Base-by-base conservation (phyloP, 371 early-diverging fungal species). In the Mucor mucedo region DNA sequence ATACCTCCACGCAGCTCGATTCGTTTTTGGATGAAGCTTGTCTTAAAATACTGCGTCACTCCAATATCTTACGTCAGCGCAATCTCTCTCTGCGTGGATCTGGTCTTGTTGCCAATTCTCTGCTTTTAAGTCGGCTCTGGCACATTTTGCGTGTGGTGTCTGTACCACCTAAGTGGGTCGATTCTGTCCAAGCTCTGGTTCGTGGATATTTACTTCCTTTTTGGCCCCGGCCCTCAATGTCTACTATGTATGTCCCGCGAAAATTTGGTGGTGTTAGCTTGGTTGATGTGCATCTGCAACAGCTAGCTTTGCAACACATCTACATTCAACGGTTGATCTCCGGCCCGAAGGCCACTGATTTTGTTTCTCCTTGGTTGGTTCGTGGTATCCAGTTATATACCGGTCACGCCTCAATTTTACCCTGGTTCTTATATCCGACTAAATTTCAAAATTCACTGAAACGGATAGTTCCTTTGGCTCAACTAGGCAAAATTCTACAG, bases 31-130 rank as follows among this genome's bases (percentile, higher is more conserved):
- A 49, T 5, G 16, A 3, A 1, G 1, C 62, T 2, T 2, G n/a
- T 4, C 3, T 35, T n/a, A 62, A 63, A 29, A 29, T 68, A 8
- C n/a, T 13, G 4, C 3, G 14, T 2, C 63, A 63, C 9, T 27
- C 21, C 9, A 16, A 38, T 2, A 7, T 50, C 8, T 35, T 35
- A 35, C 6, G 35, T 35, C 35, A 35, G 2, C 33, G 2, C 33
- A 62, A 3, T 62, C 62, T 21, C 1, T 21, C 21, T 21, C 21
- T 21, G 21, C 21, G 21, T 21, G 21, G 21, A 30, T 68, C 7
- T 14, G 68, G 68, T 32, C 2, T 8, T 1, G 44, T 68, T 9
- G 55, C 63, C 5, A 68, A 62, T 28, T 68, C 68, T 0, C n/a
- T 68, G 2, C 14, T 68, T 6, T 38, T 62, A 5, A 55, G 55